phyloP scores from a whole-genome alignment of 306 rosid genomes.

The Nissolia schottii region DNA sequence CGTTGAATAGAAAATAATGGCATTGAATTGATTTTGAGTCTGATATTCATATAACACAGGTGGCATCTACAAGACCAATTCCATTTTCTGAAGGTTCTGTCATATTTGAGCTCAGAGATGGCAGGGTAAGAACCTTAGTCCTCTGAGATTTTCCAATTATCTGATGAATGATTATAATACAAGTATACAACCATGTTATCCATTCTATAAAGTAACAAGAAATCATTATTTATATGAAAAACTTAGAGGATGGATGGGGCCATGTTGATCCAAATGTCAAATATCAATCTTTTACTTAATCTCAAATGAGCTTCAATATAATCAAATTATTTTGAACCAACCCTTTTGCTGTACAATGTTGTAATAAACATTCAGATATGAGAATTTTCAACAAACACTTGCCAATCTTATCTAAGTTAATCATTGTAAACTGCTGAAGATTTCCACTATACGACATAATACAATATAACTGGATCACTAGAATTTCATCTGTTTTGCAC shows the following conservation, averaged over 20 bases:
- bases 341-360: neutral
- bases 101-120: slow-evolving; percentile 86
- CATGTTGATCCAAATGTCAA: neutral
- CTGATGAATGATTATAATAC: neutral
- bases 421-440: neutral
- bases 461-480: neutral
- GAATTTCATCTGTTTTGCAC: neutral
- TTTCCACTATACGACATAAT: neutral
- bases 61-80: slow-evolving; percentile 76
- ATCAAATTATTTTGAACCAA: neutral
- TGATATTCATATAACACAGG: slow-evolving; percentile 43
- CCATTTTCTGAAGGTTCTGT: slow-evolving; percentile 65
- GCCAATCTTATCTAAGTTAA: neutral
- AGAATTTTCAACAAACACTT: neutral
- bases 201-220: neutral
- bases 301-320: neutral
- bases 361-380: neutral
- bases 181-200: neutral
- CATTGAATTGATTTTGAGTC: slow-evolving; percentile 22
- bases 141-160: slow-evolving; percentile 6
- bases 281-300: neutral
- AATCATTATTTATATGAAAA: neutral
- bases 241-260: neutral
- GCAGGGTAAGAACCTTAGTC: slow-evolving; percentile 62
- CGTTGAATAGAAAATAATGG: neutral